These are phyloP conservation scores for Xylariaceae sp. DNA, from an alignment of 2,329 filamentous ascomycete genomes.

Conservation along the genomic window DNA sequence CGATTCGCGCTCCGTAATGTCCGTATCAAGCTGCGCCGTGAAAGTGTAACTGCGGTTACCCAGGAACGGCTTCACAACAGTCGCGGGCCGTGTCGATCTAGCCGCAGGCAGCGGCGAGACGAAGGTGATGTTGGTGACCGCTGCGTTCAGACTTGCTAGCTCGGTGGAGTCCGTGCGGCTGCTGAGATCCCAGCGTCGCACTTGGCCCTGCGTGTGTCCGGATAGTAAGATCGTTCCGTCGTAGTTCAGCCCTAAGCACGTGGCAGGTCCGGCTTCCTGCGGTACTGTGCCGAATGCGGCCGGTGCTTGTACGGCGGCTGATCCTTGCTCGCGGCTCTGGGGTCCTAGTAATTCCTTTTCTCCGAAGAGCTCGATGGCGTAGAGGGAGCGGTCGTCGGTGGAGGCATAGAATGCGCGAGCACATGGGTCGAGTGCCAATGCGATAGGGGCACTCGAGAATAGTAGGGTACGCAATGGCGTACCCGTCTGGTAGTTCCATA, in stretches of 20 bases:
- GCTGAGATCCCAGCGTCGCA: conserved; percentile 75
- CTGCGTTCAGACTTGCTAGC: conserved; percentile 67
- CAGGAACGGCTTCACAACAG: conserved; percentile 75
- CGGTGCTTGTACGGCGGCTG: conserved; percentile 52
- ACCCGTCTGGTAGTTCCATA: conserved; percentile 88
- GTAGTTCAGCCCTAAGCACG: conserved; percentile 69
- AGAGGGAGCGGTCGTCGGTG: conserved; percentile 74
- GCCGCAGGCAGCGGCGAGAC: conserved; percentile 54
- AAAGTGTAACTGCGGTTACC: conserved; percentile 61
- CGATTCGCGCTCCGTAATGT: conserved; percentile 35
- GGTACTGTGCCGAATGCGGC: conserved; percentile 53
- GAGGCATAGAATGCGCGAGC: conserved; percentile 77
- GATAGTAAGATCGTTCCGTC: conserved; percentile 77
- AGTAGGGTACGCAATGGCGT: conserved; percentile 75
- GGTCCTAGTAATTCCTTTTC: conserved; percentile 51
- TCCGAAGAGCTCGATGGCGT: conserved; percentile 67
- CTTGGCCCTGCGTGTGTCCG: conserved; percentile 73
- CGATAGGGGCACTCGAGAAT: conserved; percentile 67
- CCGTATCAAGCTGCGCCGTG: conserved; percentile 55
- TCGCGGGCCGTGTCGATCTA: conserved; percentile 46
- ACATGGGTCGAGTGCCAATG: conserved; percentile 71
- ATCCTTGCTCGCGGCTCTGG: conserved; percentile 47
- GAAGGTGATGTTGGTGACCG: conserved; percentile 77
- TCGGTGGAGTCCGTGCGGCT: conserved; percentile 63
- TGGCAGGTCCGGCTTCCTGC: conserved; percentile 58